phyloP scores from a whole-genome alignment of 2,329 filamentous ascomycete genomes.

The Podosphaera xanthii region DNA sequence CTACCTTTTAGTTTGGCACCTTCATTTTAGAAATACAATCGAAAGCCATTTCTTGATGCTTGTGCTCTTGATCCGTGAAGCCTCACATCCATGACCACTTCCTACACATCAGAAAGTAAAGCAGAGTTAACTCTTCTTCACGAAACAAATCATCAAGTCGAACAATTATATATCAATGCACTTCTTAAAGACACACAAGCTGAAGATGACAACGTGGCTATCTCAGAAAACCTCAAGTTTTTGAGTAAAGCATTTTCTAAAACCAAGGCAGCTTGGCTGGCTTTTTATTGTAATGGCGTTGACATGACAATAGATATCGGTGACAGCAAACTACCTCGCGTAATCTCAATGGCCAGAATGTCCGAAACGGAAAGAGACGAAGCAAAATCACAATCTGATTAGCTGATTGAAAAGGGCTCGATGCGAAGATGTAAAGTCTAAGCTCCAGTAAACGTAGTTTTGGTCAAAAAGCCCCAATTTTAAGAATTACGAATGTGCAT shows the following conservation, averaged over 20 bases:
- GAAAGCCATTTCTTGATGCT: too few species aligned
- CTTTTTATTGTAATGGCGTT: background rate
- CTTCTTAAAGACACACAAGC: background rate
- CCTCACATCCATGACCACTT: too few species aligned
- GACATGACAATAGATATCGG: slow-evolving; percentile 1
- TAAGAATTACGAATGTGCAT: background rate
- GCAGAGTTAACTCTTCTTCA: too few species aligned
- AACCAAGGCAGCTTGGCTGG: background rate
- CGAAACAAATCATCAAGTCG: too few species aligned
- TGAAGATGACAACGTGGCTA: background rate
- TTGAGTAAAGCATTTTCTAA: background rate
- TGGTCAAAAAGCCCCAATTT: background rate
- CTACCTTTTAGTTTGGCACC: too few species aligned
- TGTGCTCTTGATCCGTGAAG: too few species aligned
- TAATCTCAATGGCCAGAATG: background rate
- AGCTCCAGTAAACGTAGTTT: background rate
- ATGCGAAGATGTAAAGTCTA: background rate
- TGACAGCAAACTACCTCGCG: background rate
- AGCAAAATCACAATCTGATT: background rate
- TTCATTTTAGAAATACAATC: too few species aligned
- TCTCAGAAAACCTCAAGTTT: background rate
- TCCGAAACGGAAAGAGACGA: background rate
- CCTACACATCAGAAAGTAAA: too few species aligned
- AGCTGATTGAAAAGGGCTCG: background rate
- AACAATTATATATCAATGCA: background rate